Percentiles rank a stretch among this genome's conserved stretches.
Evolutionary conservation across 106 monocot species (phyloP).

Genomic region (Alisma plantagoaquatica): DNA sequence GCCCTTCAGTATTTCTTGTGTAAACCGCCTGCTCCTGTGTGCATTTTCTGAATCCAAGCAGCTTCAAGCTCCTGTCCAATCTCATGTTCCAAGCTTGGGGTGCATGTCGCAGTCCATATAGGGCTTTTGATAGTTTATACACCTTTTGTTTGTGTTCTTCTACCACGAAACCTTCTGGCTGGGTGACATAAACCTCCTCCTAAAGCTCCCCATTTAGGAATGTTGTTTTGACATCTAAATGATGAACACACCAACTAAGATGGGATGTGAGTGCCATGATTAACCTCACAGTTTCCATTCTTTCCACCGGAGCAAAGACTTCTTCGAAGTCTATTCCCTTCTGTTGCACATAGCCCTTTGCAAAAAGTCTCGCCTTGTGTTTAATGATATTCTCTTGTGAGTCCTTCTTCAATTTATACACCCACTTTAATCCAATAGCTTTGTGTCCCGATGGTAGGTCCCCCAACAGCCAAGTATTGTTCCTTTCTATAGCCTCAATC

Average conservation of each 20-base stretch:
- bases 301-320: neutral
- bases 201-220: neutral
- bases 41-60: too few species aligned
- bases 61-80: too few species aligned
- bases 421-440: neutral
- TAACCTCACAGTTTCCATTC: neutral
- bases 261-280: neutral
- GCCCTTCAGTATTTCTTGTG: too few species aligned
- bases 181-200: neutral
- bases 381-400: neutral
- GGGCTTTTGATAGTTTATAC: neutral
- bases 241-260: neutral
- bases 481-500: neutral
- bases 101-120: neutral
- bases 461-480: neutral
- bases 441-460: neutral
- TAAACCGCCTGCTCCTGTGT: too few species aligned
- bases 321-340: neutral
- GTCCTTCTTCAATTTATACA: neutral
- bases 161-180: conserved; percentile 1
- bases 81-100: neutral
- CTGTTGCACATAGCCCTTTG: neutral
- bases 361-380: neutral
- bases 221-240: neutral
- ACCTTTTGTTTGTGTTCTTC: too few species aligned